Conservation (phyloP, 208 protist genomes). For the Naegleria lovaniensis region DNA sequence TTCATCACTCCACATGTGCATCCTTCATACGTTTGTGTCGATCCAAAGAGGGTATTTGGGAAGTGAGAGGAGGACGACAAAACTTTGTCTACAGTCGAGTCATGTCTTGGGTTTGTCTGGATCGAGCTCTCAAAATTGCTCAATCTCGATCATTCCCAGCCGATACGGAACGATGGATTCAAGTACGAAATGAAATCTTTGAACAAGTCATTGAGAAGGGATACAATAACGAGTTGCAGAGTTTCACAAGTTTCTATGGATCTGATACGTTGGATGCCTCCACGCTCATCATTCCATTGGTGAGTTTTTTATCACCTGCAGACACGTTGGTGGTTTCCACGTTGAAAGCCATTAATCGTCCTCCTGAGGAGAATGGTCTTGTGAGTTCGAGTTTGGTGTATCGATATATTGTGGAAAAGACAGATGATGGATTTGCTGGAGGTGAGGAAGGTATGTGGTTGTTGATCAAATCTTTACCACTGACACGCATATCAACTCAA, state of each 20-base stretch:
- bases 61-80: conserved; percentile 46
- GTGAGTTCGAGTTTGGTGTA: conserved; percentile 44
- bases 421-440: conserved; percentile 30
- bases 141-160: neutral
- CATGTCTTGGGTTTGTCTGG: conserved; percentile 49
- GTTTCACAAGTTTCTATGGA: conserved; percentile 45
- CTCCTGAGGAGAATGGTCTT: conserved; percentile 43
- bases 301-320: conserved; percentile 45
- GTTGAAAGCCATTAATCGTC: conserved; percentile 38
- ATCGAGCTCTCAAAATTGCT: conserved; percentile 27
- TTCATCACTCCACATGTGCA: too few relatives aligned
- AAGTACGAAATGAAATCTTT: conserved; percentile 40
- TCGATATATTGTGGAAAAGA: conserved; percentile 28
- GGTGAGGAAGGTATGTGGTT: conserved; percentile 37
- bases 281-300: conserved; percentile 44
- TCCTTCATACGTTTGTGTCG: too few relatives aligned
- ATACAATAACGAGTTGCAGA: conserved; percentile 36
- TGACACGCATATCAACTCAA: too few relatives aligned
- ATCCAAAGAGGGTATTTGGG: conserved; percentile 43
- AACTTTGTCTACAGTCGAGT: conserved; percentile 52
- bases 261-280: conserved; percentile 34
- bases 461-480: too few relatives aligned
- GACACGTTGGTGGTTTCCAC: conserved; percentile 44
- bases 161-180: conserved; percentile 40
- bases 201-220: conserved; percentile 49